phyloP scores from a whole-genome alignment of 306 rosid genomes.

The Prinsepia uniflora region DNA sequence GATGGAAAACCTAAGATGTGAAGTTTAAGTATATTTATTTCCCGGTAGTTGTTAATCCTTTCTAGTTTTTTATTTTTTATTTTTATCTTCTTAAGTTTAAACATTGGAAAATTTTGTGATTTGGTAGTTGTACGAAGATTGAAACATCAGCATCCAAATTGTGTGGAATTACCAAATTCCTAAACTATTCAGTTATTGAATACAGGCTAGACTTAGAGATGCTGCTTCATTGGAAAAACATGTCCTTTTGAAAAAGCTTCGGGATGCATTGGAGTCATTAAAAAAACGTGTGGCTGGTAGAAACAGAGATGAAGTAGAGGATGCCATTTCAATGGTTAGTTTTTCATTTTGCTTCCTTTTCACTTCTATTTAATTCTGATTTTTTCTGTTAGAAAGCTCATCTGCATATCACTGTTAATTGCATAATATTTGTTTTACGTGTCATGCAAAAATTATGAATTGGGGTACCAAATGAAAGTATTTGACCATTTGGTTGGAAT shows the following conservation, averaged over 20 bases:
- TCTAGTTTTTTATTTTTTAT: background rate
- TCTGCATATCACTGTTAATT: background rate
- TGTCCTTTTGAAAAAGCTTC: constrained; percentile 85
- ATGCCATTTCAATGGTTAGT: constrained; percentile 85
- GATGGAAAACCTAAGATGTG: too few relatives aligned
- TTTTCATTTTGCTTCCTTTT: constrained; percentile 5
- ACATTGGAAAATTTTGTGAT: background rate
- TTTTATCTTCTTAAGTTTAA: background rate
- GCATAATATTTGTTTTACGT: background rate
- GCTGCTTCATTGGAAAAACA: constrained; percentile 90
- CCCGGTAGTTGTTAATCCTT: background rate
- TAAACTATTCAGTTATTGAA: constrained; percentile 25
- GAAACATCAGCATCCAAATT: background rate
- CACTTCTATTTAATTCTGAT: background rate
- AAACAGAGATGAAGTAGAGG: constrained; percentile 81
- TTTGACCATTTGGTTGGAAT: background rate
- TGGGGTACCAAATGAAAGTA: background rate
- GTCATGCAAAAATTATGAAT: background rate
- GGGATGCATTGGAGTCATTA: constrained; percentile 86
- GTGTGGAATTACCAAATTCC: constrained; percentile 12
- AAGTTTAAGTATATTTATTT: background rate
- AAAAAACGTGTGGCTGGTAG: constrained; percentile 76
- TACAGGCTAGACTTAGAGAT: constrained; percentile 86
- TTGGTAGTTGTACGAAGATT: background rate
- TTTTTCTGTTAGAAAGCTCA: constrained; percentile 9